Base-by-base conservation (phyloP, 2,329 filamentous ascomycete species). In the Trichoderma koningii region DNA sequence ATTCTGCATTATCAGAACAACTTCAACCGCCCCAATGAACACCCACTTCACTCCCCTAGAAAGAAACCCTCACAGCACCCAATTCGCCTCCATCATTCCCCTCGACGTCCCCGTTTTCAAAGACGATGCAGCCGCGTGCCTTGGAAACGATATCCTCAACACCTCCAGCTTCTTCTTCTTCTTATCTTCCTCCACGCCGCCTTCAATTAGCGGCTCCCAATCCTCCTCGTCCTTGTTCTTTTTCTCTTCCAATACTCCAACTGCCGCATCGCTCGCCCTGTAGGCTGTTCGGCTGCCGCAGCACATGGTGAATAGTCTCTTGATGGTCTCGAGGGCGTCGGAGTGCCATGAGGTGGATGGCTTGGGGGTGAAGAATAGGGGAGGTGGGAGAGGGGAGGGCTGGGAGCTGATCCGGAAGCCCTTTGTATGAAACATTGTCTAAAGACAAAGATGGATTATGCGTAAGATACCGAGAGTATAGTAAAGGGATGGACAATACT, bases 51-150 rank as follows among this genome's bases (percentile, higher is more conserved):
- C 15, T 6, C 41, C 21, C 28, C 55, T 2, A 9, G 2, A 9
- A 30, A 30, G 14, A n/a, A 6, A 44, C 9, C 28, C 28, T 67
- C 65, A 76, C 10, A 76, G 55, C 10, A 76, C 70, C n/a, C 75
- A 69, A 61, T 77, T 79, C 23, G 74, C 73, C 65, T 72, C 73
- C 48, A 70, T 75, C 69, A 80, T 80, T n/a, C 71, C 69, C 48
- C 72, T 70, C 15, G 80, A 70, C 5, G 80, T 80, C 3, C 79
- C 75, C 7, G 78, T 82, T 69, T 71, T 75, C 56, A 82, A 69
- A 68, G 80, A 80, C 5, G 78, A 77, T 5, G 74, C 66, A 1
- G 75, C 77, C 1, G 80, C 79, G 65, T 82, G 76, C n/a, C 71
- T 76, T 3, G 81, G 81, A 60, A 66, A 67, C 23, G 61, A 52